Percentiles rank a stretch among this genome's conserved stretches.
These are phyloP conservation scores for Phytopythium mirpurense DNA, from an alignment of 352 stramenopile genomes.

Conservation along the genomic window DNA sequence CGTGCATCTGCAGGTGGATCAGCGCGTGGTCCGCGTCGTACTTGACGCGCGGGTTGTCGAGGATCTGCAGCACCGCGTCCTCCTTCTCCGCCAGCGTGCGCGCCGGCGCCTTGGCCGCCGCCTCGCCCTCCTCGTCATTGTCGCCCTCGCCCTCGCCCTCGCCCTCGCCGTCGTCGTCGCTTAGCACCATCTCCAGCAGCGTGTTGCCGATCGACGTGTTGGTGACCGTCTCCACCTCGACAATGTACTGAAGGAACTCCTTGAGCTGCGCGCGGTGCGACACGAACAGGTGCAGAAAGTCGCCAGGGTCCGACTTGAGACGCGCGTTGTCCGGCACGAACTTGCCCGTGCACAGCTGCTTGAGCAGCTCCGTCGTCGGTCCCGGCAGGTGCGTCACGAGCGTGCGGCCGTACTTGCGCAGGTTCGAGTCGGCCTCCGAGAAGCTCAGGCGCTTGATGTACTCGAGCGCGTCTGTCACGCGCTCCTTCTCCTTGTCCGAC, in stretches of 20 bases:
- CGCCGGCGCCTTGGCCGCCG: slow-evolving; percentile 17
- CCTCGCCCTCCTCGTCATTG: background rate
- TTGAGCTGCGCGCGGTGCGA: slow-evolving; percentile 86
- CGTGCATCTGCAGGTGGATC: slow-evolving; percentile 90
- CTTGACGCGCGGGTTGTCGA: slow-evolving; percentile 86
- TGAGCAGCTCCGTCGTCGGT: slow-evolving; percentile 87
- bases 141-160: slow-evolving; percentile 15
- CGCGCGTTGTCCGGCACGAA: slow-evolving; percentile 48
- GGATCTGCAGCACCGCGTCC: slow-evolving; percentile 79
- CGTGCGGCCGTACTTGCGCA: slow-evolving; percentile 87
- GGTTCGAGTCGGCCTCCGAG: slow-evolving; percentile 77
- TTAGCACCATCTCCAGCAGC: slow-evolving; percentile 86
- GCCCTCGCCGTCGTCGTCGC: slow-evolving; percentile 32
- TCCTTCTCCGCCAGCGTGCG: slow-evolving; percentile 61
- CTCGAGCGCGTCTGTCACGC: slow-evolving; percentile 84
- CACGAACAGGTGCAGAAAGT: slow-evolving; percentile 92
- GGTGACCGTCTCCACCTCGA: slow-evolving; percentile 82
- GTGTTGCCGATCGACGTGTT: slow-evolving; percentile 89
- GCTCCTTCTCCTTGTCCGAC: slow-evolving; percentile 71
- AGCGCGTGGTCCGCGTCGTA: slow-evolving; percentile 93
- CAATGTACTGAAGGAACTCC: slow-evolving; percentile 88
- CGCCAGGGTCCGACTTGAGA: slow-evolving; percentile 73
- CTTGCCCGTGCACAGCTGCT: slow-evolving; percentile 86
- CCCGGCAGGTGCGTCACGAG: slow-evolving; percentile 85
- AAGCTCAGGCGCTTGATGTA: slow-evolving; percentile 89